phyloP scores from a whole-genome alignment of 2,329 filamentous ascomycete genomes.

The Epichloe baconii region DNA sequence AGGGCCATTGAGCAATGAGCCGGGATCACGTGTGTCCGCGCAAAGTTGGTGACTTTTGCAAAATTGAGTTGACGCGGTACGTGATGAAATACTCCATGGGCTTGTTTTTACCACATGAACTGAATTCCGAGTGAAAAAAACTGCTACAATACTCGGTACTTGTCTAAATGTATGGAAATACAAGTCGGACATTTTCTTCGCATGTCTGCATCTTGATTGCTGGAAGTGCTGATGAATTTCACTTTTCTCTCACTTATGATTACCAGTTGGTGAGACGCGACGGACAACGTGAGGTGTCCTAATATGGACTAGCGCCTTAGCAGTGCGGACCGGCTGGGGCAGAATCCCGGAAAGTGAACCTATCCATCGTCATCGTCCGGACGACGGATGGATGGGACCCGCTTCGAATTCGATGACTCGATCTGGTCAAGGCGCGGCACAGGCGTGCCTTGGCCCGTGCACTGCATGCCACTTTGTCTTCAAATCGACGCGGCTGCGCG shows the following conservation, averaged over 20 bases:
- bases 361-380: constrained; percentile 1
- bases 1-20: background rate
- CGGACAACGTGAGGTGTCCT: background rate
- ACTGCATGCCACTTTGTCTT: background rate
- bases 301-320: background rate
- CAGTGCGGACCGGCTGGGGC: background rate
- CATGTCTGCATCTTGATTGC: background rate
- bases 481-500: background rate
- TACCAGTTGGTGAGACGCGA: constrained; percentile 4
- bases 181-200: background rate
- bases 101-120: background rate
- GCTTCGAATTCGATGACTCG: background rate
- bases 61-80: background rate
- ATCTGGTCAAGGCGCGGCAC: background rate
- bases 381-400: background rate
- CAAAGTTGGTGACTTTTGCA: background rate
- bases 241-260: background rate
- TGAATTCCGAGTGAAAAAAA: background rate
- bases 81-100: background rate
- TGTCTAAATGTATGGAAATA: too few relatives aligned
- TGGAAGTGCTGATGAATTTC: background rate
- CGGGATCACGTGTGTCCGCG: constrained; percentile 3
- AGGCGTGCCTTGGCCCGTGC: background rate
- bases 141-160: too few relatives aligned
- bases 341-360: too few relatives aligned